Base-by-base conservation (phyloP, 306 rosid genomes). In the Prunus campanulata region DNA sequence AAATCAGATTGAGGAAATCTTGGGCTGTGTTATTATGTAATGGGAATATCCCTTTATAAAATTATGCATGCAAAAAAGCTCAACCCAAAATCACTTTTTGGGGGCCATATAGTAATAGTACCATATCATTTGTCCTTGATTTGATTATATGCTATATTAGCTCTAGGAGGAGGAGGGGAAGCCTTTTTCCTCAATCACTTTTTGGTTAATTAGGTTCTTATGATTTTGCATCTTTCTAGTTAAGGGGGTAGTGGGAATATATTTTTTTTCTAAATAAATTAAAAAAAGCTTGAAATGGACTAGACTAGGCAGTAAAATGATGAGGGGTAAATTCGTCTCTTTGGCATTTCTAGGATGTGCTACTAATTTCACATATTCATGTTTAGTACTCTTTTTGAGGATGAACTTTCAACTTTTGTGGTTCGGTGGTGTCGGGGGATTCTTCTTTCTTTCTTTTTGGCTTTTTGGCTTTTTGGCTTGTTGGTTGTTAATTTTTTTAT, bases 191-290 rank as follows among this genome's bases (percentile, higher is more conserved):
- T 63, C 55, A 47, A 63, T 81, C 75, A 42, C 69, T 74, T 74
- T 79, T 75, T 72, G 52, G 78, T 83, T 63, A 11, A 69, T 69
- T 50, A 52, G 75, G 81, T 77, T 80, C 78, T 12, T 74, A 24
- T 80, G 78, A 75, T 3, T 62, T 62, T 14, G 49, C 39, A 65
- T 65, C 49, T 65, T 65, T 77, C 87, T 68, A 70, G 74, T 79
- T 86, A 77, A 66, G 84, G 84, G 67, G 18, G 66, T 75, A 60
- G 80, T 70, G 80, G 89, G 77, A 76, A 75, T 84, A 81, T 42
- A 9, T 49, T 49, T 49, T 3, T 3, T 39, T 7, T 1, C 2
- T 1, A 39, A 1, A 32, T 35, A 1, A 0, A 7, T 2, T 0
- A 1, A 39, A 39, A 62, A 60, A 70, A 11, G 27, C 57, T 47